These are phyloP conservation scores for Arthrobotrys sphaeroides DNA, from an alignment of 2,329 filamentous ascomycete species.

Conservation along the genomic window DNA sequence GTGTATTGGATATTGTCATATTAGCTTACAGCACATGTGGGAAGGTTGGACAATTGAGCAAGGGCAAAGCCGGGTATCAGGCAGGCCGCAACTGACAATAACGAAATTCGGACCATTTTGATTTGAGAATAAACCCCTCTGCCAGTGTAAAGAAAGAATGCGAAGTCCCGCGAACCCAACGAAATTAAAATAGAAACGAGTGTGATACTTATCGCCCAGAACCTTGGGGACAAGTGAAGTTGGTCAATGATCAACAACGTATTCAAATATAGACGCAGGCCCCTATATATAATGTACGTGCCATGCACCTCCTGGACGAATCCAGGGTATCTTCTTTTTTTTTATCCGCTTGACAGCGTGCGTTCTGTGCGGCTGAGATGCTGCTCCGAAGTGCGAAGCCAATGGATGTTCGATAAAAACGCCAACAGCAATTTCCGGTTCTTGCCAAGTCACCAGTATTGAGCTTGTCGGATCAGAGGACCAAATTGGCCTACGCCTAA, in stretches of 20 bases:
- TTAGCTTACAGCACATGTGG: conserved; percentile 27
- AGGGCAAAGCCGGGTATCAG: conserved; percentile 5
- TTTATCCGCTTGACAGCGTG: not conserved
- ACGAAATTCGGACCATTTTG: not conserved
- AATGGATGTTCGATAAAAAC: conserved; percentile 14
- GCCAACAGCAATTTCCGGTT: not conserved
- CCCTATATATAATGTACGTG: conserved; percentile 17
- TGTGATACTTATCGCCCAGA: not conserved
- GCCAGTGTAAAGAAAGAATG: too few relatives aligned
- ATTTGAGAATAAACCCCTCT: too few relatives aligned
- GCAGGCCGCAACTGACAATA: not conserved
- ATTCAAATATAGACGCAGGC: not conserved
- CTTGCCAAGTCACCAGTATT: not conserved
- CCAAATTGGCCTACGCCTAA: not conserved
- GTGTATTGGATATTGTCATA: not conserved
- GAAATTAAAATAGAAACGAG: too few relatives aligned
- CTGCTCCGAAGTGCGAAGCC: conserved; percentile 7
- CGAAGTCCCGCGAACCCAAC: too few relatives aligned
- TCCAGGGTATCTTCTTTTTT: not conserved
- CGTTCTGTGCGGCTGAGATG: conserved; percentile 9
- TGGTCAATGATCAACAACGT: too few relatives aligned
- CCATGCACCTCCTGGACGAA: conserved; percentile 5
- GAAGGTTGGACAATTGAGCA: not conserved
- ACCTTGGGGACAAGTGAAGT: not conserved
- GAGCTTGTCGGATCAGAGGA: too few relatives aligned